These are phyloP conservation scores for Nitzschia sp. DNA, from an alignment of 108 stramenopile species.

Conservation along the genomic window DNA sequence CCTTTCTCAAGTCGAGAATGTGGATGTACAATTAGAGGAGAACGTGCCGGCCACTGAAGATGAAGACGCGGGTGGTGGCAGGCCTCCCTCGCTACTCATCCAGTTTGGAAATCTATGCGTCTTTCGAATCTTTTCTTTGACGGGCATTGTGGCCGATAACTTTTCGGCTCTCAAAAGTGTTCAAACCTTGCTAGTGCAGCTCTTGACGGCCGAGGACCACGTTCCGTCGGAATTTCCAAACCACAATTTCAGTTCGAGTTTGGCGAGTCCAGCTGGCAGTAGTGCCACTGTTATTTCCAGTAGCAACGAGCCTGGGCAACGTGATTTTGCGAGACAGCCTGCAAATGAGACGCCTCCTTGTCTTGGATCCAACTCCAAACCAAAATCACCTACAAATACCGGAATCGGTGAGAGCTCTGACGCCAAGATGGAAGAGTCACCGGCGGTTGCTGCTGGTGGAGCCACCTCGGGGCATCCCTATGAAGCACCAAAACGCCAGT, in stretches of 20 bases:
- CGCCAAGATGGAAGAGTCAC: neutral
- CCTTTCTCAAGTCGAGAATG: conserved; percentile 16
- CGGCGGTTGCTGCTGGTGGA: too few species aligned
- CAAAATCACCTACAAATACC: neutral
- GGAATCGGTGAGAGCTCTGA: too few species aligned
- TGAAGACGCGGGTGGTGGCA: neutral
- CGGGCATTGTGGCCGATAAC: neutral
- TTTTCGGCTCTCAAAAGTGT: neutral
- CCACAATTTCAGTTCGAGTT: neutral
- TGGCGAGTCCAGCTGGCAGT: conserved; percentile 6
- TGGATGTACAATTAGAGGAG: neutral
- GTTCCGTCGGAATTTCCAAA: conserved; percentile 3
- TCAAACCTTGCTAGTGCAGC: neutral
- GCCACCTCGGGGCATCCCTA: neutral
- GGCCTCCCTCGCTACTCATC: conserved; percentile 23
- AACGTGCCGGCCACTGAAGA: neutral
- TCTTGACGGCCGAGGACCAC: conserved; percentile 4
- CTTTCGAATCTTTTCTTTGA: conserved; percentile 28
- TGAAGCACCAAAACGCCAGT: neutral
- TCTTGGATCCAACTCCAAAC: neutral
- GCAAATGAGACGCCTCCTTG: conserved; percentile 1
- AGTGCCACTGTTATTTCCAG: conserved; percentile 7
- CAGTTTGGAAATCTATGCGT: conserved; percentile 18
- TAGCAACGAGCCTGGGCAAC: conserved; percentile 6
- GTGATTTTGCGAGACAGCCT: neutral